Percentiles rank a stretch among this genome's conserved stretches.
phyloP scores from a whole-genome alignment of 2,329 filamentous ascomycete genomes.

The Hymenoscyphus linearis region DNA sequence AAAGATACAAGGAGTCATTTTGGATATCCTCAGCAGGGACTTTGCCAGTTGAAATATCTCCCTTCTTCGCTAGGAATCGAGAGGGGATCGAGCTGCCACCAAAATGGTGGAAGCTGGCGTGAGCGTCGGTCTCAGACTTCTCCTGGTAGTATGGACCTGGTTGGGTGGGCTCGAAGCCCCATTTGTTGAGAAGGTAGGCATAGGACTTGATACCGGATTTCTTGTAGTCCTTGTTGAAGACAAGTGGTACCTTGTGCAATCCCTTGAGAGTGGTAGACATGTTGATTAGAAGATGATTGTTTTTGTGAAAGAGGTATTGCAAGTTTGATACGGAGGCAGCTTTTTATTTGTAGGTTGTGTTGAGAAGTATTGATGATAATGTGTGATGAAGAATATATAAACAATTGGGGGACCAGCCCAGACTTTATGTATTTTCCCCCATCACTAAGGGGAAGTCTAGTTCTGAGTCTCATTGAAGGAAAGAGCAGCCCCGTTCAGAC shows the following conservation, averaged over 20 bases:
- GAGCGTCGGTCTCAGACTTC: slow-evolving; percentile 31
- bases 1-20: slow-evolving; percentile 62
- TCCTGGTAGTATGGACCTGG: slow-evolving; percentile 55
- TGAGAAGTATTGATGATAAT: neutral
- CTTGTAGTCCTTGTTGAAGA: slow-evolving; percentile 55
- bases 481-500: neutral
- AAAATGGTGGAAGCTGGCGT: slow-evolving; percentile 41
- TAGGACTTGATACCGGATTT: slow-evolving; percentile 58
- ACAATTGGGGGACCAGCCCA: neutral
- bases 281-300: neutral
- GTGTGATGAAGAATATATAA: neutral
- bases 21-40: slow-evolving; percentile 59
- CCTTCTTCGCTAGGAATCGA: slow-evolving; percentile 45
- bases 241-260: slow-evolving; percentile 41
- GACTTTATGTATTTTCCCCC: neutral
- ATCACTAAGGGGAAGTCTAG: neutral
- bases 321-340: neutral
- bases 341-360: neutral
- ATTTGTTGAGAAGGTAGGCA: slow-evolving; percentile 55
- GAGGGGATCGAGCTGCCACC: slow-evolving; percentile 45
- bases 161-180: slow-evolving; percentile 56
- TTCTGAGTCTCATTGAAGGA: neutral
- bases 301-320: neutral
- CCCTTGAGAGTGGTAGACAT: slow-evolving; percentile 23
- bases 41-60: slow-evolving; percentile 36